Conservation (phyloP, 495 filamentous ascomycete species). For the Jackrogersella minutella region DNA sequence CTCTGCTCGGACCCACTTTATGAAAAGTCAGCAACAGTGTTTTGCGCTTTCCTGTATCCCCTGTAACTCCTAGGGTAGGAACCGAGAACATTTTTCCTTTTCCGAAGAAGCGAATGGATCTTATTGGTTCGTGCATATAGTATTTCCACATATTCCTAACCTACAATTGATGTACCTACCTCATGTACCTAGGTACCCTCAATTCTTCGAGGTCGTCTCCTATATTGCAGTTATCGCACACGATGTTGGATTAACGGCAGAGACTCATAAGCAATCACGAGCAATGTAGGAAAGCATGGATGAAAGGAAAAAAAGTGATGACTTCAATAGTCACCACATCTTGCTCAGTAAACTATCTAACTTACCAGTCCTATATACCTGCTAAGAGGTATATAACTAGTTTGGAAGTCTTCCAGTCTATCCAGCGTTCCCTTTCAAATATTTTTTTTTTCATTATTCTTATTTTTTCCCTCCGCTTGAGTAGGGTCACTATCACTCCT, state of each 20-base stretch:
- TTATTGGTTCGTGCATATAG: slow-evolving; percentile 7
- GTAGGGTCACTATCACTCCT: background rate
- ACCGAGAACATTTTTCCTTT: slow-evolving; percentile 10
- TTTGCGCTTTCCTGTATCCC: no score
- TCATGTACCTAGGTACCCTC: no score
- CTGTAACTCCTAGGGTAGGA: no score
- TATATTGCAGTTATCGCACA: no score
- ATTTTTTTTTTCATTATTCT: slow-evolving; percentile 30
- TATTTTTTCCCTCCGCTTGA: slow-evolving; percentile 12
- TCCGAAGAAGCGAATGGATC: background rate
- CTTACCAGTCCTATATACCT: slow-evolving; percentile 27
- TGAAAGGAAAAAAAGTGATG: slow-evolving; percentile 42
- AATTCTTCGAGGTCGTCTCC: no score
- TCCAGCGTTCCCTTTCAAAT: slow-evolving; percentile 34
- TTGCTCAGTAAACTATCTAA: slow-evolving; percentile 48
- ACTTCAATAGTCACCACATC: slow-evolving; percentile 22
- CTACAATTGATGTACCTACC: no score
- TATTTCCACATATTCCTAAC: slow-evolving; percentile 7
- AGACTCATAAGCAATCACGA: background rate
- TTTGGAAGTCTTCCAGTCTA: slow-evolving; percentile 36
- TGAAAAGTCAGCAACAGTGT: no score
- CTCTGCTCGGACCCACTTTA: no score
- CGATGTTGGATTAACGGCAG: background rate
- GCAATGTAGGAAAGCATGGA: background rate
- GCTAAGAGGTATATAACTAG: slow-evolving; percentile 20